phyloP scores from a whole-genome alignment of 352 stramenopile genomes.

The Globisporangium viniferum region DNA sequence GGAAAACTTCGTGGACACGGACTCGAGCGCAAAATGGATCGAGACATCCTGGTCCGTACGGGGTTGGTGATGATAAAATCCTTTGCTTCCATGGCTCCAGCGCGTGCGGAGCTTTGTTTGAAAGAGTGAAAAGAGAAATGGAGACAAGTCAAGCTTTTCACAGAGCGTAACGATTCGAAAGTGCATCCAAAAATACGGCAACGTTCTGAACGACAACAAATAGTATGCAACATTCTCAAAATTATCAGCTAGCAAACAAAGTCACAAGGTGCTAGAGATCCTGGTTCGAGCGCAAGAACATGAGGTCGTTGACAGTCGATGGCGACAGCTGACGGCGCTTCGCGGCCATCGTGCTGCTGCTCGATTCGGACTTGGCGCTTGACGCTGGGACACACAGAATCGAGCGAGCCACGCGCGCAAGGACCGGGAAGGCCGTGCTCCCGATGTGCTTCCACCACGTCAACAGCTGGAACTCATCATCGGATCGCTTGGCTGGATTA shows the following conservation, averaged over 20 bases:
- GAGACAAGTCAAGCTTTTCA: neutral
- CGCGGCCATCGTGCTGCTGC: neutral
- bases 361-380: neutral
- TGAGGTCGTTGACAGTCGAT: slow-evolving; percentile 4
- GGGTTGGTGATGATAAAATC: slow-evolving; percentile 57
- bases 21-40: no score
- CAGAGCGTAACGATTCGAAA: neutral
- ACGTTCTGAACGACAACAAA: neutral
- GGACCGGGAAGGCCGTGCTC: neutral
- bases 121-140: neutral
- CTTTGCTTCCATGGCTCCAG: slow-evolving; percentile 46
- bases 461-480: neutral
- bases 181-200: neutral
- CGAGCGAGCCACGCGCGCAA: neutral
- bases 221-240: neutral
- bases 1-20: neutral
- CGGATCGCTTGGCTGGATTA: slow-evolving; percentile 10
- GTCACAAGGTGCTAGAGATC: neutral
- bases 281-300: slow-evolving; percentile 2
- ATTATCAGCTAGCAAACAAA: neutral
- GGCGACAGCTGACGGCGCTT: neutral
- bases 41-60: slow-evolving; percentile 18
- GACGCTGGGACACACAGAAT: slow-evolving; percentile 6
- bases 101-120: neutral
- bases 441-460: slow-evolving; percentile 7